Conservation (phyloP, 1,139 yeast genomes). For the Yamadazyma atmosphaerica region DNA sequence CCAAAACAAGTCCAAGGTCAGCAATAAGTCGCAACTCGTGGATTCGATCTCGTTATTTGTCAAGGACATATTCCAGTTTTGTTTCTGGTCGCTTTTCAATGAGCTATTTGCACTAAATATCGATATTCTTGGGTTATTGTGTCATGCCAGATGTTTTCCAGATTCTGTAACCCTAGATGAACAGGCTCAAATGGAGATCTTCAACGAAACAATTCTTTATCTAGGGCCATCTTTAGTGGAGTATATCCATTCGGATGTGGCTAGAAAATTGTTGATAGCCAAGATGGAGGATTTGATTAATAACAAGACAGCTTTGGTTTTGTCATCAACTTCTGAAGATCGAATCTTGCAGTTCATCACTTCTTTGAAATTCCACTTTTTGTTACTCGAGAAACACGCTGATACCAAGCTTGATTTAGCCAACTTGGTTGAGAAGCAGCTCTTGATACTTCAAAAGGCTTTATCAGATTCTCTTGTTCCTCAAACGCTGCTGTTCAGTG, state of each 20-base stretch:
- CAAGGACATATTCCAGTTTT: conserved; percentile 22
- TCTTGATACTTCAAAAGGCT: conserved; percentile 5
- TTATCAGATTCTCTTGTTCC: conserved; percentile 6
- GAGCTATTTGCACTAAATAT: conserved; percentile 33
- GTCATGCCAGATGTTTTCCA: conserved; percentile 10
- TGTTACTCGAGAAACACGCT: conserved; percentile 17
- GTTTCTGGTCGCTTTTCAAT: conserved; percentile 34
- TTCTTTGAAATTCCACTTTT: conserved; percentile 33
- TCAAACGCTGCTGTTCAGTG: not conserved
- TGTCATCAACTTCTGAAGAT: conserved; percentile 35
- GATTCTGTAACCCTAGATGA: conserved; percentile 17
- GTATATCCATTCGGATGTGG: conserved; percentile 2
- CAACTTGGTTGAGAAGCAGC: conserved; percentile 2
- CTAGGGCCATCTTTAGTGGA: conserved; percentile 4
- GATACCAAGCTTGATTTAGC: conserved; percentile 9
- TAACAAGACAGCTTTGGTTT: conserved; percentile 21
- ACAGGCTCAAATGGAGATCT: conserved; percentile 11
- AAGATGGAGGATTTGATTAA: conserved; percentile 29
- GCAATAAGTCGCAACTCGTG: conserved; percentile 23
- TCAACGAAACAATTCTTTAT: conserved; percentile 6
- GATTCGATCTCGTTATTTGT: conserved; percentile 25
- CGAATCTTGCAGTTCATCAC: conserved; percentile 27
- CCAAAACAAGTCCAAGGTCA: conserved; percentile 20
- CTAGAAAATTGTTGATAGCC: conserved; percentile 13
- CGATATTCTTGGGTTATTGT: conserved; percentile 28